Evolutionary conservation across 2,329 filamentous ascomycete species (phyloP).

Genomic region (Alternaria atra): DNA sequence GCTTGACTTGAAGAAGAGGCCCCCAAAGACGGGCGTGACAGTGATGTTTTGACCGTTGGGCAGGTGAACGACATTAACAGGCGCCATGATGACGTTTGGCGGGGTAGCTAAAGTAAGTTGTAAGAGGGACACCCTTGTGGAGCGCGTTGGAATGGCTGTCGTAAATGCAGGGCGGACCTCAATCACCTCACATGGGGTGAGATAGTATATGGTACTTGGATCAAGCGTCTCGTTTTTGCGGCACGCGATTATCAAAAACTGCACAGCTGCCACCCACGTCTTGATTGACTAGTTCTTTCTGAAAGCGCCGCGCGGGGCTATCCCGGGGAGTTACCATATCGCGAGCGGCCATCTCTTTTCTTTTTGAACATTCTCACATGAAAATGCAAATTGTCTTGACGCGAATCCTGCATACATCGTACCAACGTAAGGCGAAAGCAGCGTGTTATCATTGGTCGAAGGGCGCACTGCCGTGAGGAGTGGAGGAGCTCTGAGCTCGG

Average conservation of each 20-base stretch:
- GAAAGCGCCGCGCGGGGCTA: constrained; percentile 24
- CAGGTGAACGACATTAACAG: constrained; percentile 67
- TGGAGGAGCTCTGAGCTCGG: constrained; percentile 31
- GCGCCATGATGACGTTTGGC: constrained; percentile 51
- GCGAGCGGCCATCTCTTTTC: background rate
- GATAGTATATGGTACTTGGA: constrained; percentile 3
- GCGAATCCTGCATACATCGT: background rate
- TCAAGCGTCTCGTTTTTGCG: constrained; percentile 9
- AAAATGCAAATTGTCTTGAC: background rate
- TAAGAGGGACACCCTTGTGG: background rate
- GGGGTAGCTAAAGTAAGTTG: constrained; percentile 31
- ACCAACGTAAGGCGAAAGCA: background rate
- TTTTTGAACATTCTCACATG: background rate
- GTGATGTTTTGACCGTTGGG: constrained; percentile 88
- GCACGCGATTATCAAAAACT: constrained; percentile 33
- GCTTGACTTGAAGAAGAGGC: constrained; percentile 86
- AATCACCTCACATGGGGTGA: constrained; percentile 33
- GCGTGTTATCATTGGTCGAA: constrained; percentile 23
- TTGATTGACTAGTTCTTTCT: constrained; percentile 15
- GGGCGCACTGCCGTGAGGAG: constrained; percentile 9
- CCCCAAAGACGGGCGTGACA: constrained; percentile 88
- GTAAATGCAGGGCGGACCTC: constrained; percentile 10
- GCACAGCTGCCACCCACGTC: constrained; percentile 17
- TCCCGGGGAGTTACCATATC: constrained; percentile 11
- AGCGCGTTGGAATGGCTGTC: constrained; percentile 3